These are phyloP conservation scores for Plasmodium vinckei DNA, from an alignment of 169 alveolate genomes.

Conservation along the genomic window DNA sequence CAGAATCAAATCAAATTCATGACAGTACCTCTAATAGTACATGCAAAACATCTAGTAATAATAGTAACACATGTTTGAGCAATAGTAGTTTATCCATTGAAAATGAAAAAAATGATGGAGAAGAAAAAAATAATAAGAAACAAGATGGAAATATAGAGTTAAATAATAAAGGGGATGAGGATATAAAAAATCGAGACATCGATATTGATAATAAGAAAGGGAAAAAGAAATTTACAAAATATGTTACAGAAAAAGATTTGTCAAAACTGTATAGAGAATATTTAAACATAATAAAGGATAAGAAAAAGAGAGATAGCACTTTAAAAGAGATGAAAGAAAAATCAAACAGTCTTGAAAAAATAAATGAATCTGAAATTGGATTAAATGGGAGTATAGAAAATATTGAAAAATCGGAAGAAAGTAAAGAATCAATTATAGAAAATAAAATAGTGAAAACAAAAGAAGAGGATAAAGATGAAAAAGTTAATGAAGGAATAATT, in stretches of 20 bases:
- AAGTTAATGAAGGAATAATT: neutral
- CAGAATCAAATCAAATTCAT: too few relatives aligned
- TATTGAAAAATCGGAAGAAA: neutral
- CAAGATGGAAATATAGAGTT: too few relatives aligned
- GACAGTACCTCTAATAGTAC: too few relatives aligned
- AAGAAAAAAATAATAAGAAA: too few relatives aligned
- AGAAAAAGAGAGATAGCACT: neutral
- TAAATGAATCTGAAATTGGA: neutral
- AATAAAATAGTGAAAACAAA: neutral
- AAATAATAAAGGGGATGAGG: neutral
- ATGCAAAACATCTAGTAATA: too few relatives aligned
- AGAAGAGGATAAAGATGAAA: neutral
- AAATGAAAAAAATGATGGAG: too few relatives aligned
- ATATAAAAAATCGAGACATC: neutral
- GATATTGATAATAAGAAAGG: slow-evolving; percentile 25
- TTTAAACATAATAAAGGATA: slow-evolving; percentile 21
- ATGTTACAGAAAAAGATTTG: slow-evolving; percentile 55
- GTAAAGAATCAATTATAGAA: neutral
- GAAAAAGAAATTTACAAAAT: slow-evolving; percentile 19
- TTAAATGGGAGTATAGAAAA: neutral
- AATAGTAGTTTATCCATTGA: too few relatives aligned
- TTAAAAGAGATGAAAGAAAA: neutral
- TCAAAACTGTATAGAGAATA: slow-evolving; percentile 49
- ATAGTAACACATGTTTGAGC: too few relatives aligned
- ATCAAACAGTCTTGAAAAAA: neutral